Evolutionary conservation across 352 stramenopile genomes (phyloP).

Genomic region (Saprolegnia parasitica): DNA sequence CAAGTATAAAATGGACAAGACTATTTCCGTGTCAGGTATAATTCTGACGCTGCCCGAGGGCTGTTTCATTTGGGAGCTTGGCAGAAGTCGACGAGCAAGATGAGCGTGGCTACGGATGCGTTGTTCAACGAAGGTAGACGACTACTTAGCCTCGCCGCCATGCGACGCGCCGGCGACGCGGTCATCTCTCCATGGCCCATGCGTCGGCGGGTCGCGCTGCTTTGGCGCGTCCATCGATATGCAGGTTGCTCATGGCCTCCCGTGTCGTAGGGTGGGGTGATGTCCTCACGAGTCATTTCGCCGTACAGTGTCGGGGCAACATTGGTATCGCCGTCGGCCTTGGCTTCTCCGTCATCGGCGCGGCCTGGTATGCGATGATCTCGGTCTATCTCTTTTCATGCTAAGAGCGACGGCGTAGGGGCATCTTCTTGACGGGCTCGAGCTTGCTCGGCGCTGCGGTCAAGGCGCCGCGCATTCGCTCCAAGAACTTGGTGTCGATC

Average conservation of each 20-base stretch:
- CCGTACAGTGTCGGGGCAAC: conserved; percentile 97
- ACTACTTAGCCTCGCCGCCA: background rate
- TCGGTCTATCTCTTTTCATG: background rate
- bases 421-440: conserved; percentile 91
- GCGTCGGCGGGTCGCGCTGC: background rate
- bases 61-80: conserved; percentile 23
- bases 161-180: background rate
- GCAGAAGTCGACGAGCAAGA: conserved; percentile 32
- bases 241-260: background rate
- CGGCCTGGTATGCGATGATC: conserved; percentile 71
- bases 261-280: conserved; percentile 78
- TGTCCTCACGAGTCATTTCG: conserved; percentile 97
- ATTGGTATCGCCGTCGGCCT: conserved; percentile 97
- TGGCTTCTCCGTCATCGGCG: conserved; percentile 95
- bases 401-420: conserved; percentile 39
- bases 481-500: conserved; percentile 99
- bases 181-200: background rate
- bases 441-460: conserved; percentile 96
- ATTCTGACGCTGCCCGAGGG: conserved; percentile 5
- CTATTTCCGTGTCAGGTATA: conserved; percentile 2
- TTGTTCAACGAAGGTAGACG: conserved; percentile 80
- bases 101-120: conserved; percentile 76
- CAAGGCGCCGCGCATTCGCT: conserved; percentile 97
- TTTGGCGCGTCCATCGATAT: background rate
- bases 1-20: background rate